Conservation (phyloP, 2,329 filamentous ascomycete genomes). For the Phaeoacremonium minimum region DNA sequence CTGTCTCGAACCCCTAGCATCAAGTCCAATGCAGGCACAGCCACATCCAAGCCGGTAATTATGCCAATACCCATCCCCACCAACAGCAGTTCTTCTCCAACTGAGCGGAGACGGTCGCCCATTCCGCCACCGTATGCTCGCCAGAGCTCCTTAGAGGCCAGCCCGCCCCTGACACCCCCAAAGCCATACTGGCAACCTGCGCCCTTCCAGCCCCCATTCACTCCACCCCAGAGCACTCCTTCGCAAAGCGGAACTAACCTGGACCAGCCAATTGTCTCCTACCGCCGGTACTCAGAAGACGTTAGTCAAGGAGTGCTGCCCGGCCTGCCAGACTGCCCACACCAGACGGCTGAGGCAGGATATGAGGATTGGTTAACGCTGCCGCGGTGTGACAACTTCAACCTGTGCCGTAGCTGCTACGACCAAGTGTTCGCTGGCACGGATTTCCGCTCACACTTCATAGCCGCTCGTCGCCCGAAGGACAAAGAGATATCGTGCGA, state of each 20-base stretch:
- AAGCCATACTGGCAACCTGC: conserved; percentile 41
- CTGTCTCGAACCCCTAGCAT: conserved; percentile 22
- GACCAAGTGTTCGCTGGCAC: conserved; percentile 64
- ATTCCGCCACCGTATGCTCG: conserved; percentile 13
- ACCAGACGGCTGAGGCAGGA: conserved; percentile 56
- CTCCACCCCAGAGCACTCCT: conserved; percentile 2
- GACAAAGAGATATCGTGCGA: conserved; percentile 65
- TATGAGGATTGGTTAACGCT: conserved; percentile 80
- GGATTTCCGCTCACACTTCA: conserved; percentile 63
- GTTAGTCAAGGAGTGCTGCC: conserved; percentile 34
- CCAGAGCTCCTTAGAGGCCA: conserved; percentile 15
- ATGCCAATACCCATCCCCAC: conserved; percentile 2
- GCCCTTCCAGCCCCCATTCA: conserved; percentile 32
- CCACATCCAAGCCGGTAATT: conserved; percentile 9
- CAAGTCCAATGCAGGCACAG: conserved; percentile 14
- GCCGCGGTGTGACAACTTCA: conserved; percentile 63
- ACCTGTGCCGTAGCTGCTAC: conserved; percentile 81
- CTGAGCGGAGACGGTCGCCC: conserved; percentile 17
- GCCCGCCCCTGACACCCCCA: conserved; percentile 12
- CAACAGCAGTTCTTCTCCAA: conserved; percentile 1
- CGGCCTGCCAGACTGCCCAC: conserved; percentile 64
- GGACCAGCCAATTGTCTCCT: conserved; percentile 39
- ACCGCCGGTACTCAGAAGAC: conserved; percentile 52
- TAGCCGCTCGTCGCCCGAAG: conserved; percentile 53
- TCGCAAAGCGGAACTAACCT: conserved; percentile 22